Evolutionary conservation across 2,329 filamentous ascomycete genomes (phyloP).

Genomic region (Neonectria magnoliae): DNA sequence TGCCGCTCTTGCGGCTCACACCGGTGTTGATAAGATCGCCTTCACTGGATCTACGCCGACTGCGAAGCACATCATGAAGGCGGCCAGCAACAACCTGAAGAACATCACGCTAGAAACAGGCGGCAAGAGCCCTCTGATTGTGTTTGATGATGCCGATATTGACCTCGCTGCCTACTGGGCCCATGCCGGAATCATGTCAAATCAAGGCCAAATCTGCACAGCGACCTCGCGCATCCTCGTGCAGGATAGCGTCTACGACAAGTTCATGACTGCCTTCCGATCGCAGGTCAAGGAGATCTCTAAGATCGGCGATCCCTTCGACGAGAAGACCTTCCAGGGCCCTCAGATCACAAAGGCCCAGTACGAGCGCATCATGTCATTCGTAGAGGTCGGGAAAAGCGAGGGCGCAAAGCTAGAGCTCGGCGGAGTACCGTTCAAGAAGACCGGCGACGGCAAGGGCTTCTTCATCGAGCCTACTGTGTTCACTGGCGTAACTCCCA

Average conservation of each 20-base stretch:
- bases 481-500: slow-evolving; percentile 53
- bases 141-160: slow-evolving; percentile 73
- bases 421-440: slow-evolving; percentile 61
- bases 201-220: slow-evolving; percentile 73
- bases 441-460: slow-evolving; percentile 51
- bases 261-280: slow-evolving; percentile 72
- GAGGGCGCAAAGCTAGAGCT: slow-evolving; percentile 74
- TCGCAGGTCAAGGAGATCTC: slow-evolving; percentile 66
- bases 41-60: slow-evolving; percentile 81
- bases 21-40: slow-evolving; percentile 78
- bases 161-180: slow-evolving; percentile 73
- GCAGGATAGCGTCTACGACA: slow-evolving; percentile 67
- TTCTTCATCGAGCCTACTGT: slow-evolving; percentile 59
- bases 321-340: slow-evolving; percentile 75
- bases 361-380: slow-evolving; percentile 75
- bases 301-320: slow-evolving; percentile 76
- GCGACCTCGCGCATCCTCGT: slow-evolving; percentile 76
- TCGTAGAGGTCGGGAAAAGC: slow-evolving; percentile 74
- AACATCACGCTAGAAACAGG: slow-evolving; percentile 74
- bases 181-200: slow-evolving; percentile 62
- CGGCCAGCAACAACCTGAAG: slow-evolving; percentile 72
- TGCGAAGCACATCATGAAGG: slow-evolving; percentile 79
- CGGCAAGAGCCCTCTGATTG: slow-evolving; percentile 71
- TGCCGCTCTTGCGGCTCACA: slow-evolving; percentile 72
- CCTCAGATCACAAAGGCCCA: slow-evolving; percentile 78